A percentile compares a stretch with the other conserved stretches of the same genome.
These are phyloP conservation scores for Cryphonectria carpinicola DNA, from an alignment of 2,329 filamentous ascomycete species.

Conservation along the genomic window DNA sequence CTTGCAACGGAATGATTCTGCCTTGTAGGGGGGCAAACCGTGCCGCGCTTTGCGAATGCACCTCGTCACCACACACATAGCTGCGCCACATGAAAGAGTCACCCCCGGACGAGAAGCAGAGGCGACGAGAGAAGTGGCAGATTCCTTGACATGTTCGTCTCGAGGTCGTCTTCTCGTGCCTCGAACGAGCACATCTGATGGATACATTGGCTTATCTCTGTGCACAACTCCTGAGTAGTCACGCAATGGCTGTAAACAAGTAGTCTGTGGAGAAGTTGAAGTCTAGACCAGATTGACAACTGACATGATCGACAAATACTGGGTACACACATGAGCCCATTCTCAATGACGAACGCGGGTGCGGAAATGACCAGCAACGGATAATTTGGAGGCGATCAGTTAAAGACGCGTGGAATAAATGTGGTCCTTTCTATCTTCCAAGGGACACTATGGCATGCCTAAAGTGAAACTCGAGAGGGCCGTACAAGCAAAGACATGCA, in stretches of 20 bases:
- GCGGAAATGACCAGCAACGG: background rate
- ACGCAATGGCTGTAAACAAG: background rate
- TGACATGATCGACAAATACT: background rate
- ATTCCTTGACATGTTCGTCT: background rate
- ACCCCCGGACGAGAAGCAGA: background rate
- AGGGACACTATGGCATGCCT: background rate
- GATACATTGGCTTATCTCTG: background rate
- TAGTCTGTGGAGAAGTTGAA: background rate
- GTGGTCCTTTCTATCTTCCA: background rate
- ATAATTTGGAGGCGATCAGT: background rate
- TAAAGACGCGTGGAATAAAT: background rate
- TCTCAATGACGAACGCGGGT: background rate
- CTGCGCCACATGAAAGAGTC: background rate
- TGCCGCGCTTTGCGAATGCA: background rate
- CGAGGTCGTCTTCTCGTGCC: background rate
- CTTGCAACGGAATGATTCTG: background rate
- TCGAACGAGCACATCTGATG: background rate
- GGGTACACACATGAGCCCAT: background rate
- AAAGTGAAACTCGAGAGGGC: background rate
- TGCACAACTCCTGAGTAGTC: background rate
- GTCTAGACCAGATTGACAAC: background rate
- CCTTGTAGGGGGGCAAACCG: too few relatives aligned
- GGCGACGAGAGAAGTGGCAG: background rate
- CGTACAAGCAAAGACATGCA: background rate
- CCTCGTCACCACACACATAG: background rate